A percentile compares a stretch with the other conserved stretches of the same genome.
Conservation (phyloP, 2,329 filamentous ascomycete species). For the Ophiostoma ips region DNA sequence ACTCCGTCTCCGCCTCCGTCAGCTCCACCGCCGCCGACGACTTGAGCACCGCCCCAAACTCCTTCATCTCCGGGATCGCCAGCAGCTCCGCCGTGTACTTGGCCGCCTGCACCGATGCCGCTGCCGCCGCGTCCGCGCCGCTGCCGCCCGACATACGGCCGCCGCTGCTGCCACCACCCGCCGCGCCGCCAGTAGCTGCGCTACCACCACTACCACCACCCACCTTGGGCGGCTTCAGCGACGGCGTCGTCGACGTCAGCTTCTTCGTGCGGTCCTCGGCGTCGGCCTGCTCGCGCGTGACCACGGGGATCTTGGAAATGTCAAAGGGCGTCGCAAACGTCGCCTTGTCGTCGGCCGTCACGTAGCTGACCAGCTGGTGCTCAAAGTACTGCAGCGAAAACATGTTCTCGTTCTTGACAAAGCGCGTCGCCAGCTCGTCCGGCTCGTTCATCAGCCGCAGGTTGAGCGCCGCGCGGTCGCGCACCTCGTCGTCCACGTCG, state of each 20-base stretch:
- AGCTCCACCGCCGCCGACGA: constrained; percentile 76
- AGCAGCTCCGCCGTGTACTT: constrained; percentile 80
- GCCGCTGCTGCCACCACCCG: constrained; percentile 45
- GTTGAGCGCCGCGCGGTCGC: constrained; percentile 88
- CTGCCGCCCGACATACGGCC: constrained; percentile 18
- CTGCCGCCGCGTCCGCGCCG: constrained; percentile 55
- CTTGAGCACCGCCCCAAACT: constrained; percentile 84
- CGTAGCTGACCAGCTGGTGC: constrained; percentile 94
- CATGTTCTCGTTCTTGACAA: constrained; percentile 95
- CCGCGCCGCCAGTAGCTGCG: constrained; percentile 37
- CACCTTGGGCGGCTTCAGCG: constrained; percentile 80
- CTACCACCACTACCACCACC: constrained; percentile 33
- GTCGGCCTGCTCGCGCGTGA: constrained; percentile 89
- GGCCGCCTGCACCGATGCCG: constrained; percentile 67
- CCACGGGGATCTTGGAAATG: constrained; percentile 77
- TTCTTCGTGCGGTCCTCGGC: constrained; percentile 96
- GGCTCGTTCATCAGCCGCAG: constrained; percentile 85
- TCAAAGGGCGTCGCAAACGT: constrained; percentile 82
- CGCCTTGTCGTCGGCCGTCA: constrained; percentile 78
- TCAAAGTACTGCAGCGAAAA: constrained; percentile 91
- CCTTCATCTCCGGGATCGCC: constrained; percentile 79
- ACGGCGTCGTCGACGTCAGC: constrained; percentile 81
- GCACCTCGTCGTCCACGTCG: constrained; percentile 93
- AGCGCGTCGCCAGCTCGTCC: constrained; percentile 69
- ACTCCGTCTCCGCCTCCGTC: constrained; percentile 94